Conservation (phyloP, 1,284 basidiomycete genomes). For the Coriolopsis trogii region DNA sequence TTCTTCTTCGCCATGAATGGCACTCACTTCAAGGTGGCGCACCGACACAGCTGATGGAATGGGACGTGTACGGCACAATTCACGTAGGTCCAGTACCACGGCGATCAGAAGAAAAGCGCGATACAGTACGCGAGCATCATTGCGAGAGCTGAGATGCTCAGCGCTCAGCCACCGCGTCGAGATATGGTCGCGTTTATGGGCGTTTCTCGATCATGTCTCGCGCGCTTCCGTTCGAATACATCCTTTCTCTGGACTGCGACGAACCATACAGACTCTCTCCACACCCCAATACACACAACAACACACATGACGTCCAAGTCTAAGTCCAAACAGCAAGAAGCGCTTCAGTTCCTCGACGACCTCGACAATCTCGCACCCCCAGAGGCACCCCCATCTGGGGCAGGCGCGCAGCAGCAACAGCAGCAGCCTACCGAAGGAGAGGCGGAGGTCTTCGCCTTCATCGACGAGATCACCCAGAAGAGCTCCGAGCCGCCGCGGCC, state of each 20-base stretch:
- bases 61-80: no score
- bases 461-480: constrained; percentile 94
- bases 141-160: no score
- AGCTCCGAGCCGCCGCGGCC: constrained; percentile 73
- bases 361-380: constrained; percentile 74
- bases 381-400: constrained; percentile 28
- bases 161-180: no score
- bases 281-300: not conserved
- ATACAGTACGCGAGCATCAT: no score
- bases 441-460: constrained; percentile 87
- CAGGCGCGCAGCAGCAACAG: constrained; percentile 28
- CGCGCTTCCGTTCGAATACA: not conserved
- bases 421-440: constrained; percentile 53
- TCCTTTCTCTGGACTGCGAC: not conserved
- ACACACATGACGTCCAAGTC: constrained; percentile 49
- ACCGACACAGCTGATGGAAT: not conserved
- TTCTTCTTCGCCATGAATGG: constrained; percentile 10
- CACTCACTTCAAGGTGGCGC: not conserved
- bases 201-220: not conserved
- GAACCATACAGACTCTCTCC: not conserved
- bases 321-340: constrained; percentile 88
- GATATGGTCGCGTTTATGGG: no score
- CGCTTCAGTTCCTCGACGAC: constrained; percentile 87
- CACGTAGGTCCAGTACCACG: no score
- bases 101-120: no score